Base-by-base conservation (phyloP, 1,284 basidiomycete species). In the Polyporus tsugae region DNA sequence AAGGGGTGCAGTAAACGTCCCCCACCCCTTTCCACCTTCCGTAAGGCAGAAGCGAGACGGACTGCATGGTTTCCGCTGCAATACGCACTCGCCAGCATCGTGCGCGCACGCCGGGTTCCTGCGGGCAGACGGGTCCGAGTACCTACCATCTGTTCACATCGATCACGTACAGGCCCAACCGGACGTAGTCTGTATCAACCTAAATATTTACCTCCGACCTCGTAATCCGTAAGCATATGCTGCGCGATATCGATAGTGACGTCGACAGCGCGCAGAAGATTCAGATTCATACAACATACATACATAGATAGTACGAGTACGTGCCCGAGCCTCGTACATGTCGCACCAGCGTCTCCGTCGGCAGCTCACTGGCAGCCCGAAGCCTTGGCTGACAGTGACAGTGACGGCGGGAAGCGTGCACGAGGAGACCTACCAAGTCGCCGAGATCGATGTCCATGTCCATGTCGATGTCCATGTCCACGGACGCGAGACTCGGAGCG, bases 381-480 rank as follows among this genome's bases (percentile, higher is more conserved):
- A 10, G n/a, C 44, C 52, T 35, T 55, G 52, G 17, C 15, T 55
- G 52, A 33, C 52, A 35, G 33, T 35, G 35, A n/a, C n/a, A n/a
- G n/a, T n/a, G n/a, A n/a, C n/a, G n/a, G n/a, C n/a, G 55, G 33
- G 55, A 58, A 36, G 55, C 55, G 29, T n/a, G 35, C 35, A 33
- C 19, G 55, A 38, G 55, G 55, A 58, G 29, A 58, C 33, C 55
- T 38, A 58, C 55, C 55, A 58, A 38, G 55, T 58, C 55, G 36
- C 55, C 55, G 55, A 58, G 55, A 55, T 55, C 33, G 35, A 39
- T 35, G n/a, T 36, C 33, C 7, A 11, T n/a, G n/a, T 25, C 49
- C 11, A 29, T 33, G 49, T 52, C 49, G 17, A 52, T 29, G 52
- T 13, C n/a, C n/a, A 39, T 35, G n/a, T 36, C 29, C 29, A 29